These are phyloP conservation scores for Triticum turgidum DNA, from an alignment of 176 grass and related monocot genomes.

Conservation along the genomic window DNA sequence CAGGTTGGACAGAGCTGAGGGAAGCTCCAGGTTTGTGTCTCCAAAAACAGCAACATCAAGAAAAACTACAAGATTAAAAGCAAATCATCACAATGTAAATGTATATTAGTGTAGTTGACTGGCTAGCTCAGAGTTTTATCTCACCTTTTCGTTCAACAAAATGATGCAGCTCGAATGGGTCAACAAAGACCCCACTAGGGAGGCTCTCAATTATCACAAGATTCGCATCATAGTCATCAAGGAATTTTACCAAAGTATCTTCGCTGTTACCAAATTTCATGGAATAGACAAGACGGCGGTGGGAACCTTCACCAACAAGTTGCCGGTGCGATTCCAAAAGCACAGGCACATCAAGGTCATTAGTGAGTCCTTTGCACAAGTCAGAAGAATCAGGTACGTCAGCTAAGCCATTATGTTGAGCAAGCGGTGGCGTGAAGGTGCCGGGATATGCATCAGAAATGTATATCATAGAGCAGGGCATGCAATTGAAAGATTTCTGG, in stretches of 20 bases:
- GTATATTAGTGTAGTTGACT: neutral
- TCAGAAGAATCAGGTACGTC: slow-evolving; percentile 30
- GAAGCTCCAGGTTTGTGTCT: slow-evolving; percentile 81
- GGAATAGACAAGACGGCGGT: slow-evolving; percentile 62
- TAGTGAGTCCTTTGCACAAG: slow-evolving; percentile 37
- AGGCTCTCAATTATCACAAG: slow-evolving; percentile 71
- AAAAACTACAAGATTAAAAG: slow-evolving; percentile 50
- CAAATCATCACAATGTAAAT: neutral
- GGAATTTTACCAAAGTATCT: slow-evolving; percentile 34
- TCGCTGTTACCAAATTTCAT: slow-evolving; percentile 44
- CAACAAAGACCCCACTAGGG: slow-evolving; percentile 69
- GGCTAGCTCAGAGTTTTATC: neutral
- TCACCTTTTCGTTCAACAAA: slow-evolving; percentile 68
- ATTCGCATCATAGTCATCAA: slow-evolving; percentile 45
- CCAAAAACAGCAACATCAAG: slow-evolving; percentile 69
- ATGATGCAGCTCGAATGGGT: slow-evolving; percentile 87
- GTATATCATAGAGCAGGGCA: neutral
- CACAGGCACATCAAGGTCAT: slow-evolving; percentile 24
- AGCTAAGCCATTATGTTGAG: slow-evolving; percentile 27
- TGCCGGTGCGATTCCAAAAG: slow-evolving; percentile 41
- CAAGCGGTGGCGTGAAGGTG: neutral
- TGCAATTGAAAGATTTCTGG: neutral
- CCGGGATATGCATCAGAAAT: slow-evolving; percentile 5
- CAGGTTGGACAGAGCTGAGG: slow-evolving; percentile 74
- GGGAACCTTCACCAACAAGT: slow-evolving; percentile 81